Evolutionary conservation across 2,329 filamentous ascomycete species (phyloP).

Genomic region (Venturia nashicola): DNA sequence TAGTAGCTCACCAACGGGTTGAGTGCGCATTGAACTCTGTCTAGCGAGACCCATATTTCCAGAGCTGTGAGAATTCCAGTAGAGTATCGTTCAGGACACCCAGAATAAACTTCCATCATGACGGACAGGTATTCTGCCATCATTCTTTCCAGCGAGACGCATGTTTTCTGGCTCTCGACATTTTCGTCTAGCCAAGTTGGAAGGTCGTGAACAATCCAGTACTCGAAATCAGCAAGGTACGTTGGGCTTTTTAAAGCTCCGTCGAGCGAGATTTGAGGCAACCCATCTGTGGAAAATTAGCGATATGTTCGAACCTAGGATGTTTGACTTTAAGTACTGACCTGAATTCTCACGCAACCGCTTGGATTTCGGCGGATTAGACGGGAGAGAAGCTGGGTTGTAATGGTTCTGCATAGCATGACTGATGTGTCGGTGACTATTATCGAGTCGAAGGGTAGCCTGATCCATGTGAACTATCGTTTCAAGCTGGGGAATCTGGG

Average conservation of each 20-base stretch:
- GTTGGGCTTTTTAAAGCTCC: background rate
- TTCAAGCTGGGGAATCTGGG: too few relatives aligned
- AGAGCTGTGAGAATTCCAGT: background rate
- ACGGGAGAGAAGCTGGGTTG: too few relatives aligned
- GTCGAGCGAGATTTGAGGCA: background rate
- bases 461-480: too few relatives aligned
- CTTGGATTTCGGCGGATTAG: too few relatives aligned
- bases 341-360: too few relatives aligned
- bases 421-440: too few relatives aligned
- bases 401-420: too few relatives aligned
- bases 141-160: background rate
- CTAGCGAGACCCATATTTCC: background rate
- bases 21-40: background rate
- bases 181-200: background rate
- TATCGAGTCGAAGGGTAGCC: too few relatives aligned
- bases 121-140: background rate
- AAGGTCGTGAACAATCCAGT: background rate
- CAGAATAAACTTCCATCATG: background rate
- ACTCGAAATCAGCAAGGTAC: background rate
- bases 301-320: too few relatives aligned
- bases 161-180: background rate
- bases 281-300: background rate
- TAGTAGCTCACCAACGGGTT: background rate
- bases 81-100: background rate
- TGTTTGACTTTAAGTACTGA: too few relatives aligned